Evolutionary conservation across 2,329 filamentous ascomycete species (phyloP), one percentile per base, ranked within the genome.

Genomic region (Alternaria conjuncta): DNA sequence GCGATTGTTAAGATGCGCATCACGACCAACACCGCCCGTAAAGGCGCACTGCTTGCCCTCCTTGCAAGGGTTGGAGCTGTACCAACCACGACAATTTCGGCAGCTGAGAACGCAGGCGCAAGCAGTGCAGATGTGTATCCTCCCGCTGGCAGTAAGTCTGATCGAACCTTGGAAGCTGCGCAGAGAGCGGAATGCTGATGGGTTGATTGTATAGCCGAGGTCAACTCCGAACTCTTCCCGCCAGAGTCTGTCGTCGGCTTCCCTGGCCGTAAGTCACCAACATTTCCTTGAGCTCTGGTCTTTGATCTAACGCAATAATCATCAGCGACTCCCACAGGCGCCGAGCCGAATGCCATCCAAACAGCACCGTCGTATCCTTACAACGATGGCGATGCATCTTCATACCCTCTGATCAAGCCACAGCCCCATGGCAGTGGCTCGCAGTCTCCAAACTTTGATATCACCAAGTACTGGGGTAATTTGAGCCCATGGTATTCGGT

Each of bases 381-480:
- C 60, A 76, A 75, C 25, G 64, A 73, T 11, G 62, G 67, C 28
- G 56, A 67, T 32, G 67, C 70, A 15, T 67, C 62, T 44, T 63
- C 64, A 2, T 77, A 71, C 49, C 74, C 74, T 3, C 56, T 76
- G 4, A 56, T 77, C 45, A 62, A 61, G 28, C 65, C 71, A 2
- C 67, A 75, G 32, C 73, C 72, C 5, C 67, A 72, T 44, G 71
- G 69, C 11, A 68, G 61, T 20, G 61, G 58, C 30, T 53, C 60
- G 4, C 63, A 68, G 25, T 70, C 68, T 9, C 56, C 65, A 28
- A 54, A 57, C 9, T 75, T 77, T 50, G 73, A 77, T 23, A 75
- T 75, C 26, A 67, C 59, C 53, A 75, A 73, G 36, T 74, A 75
- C 61, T 76, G 75, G 75, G 73, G 75, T 8, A 77, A 77, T 36